Evolutionary conservation across 2,329 filamentous ascomycete genomes (phyloP).

Genomic region (Metarhizium robertsii): DNA sequence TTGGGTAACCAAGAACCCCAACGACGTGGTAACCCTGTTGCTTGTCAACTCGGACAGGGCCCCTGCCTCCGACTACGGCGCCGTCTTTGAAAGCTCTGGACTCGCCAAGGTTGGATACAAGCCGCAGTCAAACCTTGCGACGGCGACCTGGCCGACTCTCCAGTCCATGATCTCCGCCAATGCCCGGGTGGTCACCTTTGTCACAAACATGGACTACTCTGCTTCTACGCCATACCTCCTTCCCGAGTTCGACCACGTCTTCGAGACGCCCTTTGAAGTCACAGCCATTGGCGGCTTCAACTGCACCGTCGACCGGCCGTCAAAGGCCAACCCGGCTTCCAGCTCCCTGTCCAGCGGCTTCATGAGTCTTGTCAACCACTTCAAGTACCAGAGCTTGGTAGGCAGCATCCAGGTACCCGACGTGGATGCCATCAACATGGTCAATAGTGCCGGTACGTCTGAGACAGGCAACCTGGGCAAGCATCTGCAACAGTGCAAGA

Average conservation of each 20-base stretch:
- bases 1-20: conserved; percentile 62
- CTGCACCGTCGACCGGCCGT: conserved; percentile 61
- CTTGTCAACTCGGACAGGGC: conserved; percentile 61
- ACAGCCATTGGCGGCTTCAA: conserved; percentile 55
- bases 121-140: conserved; percentile 34
- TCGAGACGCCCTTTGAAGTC: conserved; percentile 64
- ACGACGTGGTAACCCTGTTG: conserved; percentile 68
- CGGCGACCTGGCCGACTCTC: conserved; percentile 60
- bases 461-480: conserved; percentile 42
- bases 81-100: conserved; percentile 46
- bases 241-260: conserved; percentile 56
- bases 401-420: conserved; percentile 52
- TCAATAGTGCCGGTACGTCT: conserved; percentile 53
- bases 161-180: conserved; percentile 54
- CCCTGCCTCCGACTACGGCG: conserved; percentile 42
- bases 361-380: conserved; percentile 73
- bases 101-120: conserved; percentile 54
- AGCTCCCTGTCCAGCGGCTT: conserved; percentile 47
- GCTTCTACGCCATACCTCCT: conserved; percentile 47
- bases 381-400: conserved; percentile 52
- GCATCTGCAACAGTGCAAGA: conserved; percentile 44
- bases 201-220: conserved; percentile 43
- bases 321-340: conserved; percentile 35
- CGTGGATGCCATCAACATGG: conserved; percentile 47
- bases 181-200: conserved; percentile 59